These are phyloP conservation scores for Scheffersomyces ergatensis DNA, from an alignment of 805 yeast genomes.

Conservation along the genomic window DNA sequence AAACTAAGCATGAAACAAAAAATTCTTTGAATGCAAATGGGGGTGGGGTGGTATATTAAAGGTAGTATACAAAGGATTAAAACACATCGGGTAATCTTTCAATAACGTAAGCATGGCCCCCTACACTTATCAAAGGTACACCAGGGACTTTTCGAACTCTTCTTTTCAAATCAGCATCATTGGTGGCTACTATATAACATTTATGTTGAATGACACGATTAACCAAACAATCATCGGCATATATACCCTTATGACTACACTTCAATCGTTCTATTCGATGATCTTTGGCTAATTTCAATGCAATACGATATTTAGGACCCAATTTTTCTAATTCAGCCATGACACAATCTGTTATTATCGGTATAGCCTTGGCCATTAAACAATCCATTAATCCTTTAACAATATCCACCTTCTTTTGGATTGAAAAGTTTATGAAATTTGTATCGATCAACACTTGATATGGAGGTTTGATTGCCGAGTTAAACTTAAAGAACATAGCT, in stretches of 20 bases:
- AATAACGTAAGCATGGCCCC: slow-evolving; percentile 85
- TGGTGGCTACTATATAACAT: slow-evolving; percentile 95
- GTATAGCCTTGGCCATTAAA: slow-evolving; percentile 90
- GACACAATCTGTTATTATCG: slow-evolving; percentile 94
- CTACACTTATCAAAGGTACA: slow-evolving; percentile 95
- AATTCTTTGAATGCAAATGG: too few relatives aligned
- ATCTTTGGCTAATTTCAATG: slow-evolving; percentile 87
- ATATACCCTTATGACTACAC: slow-evolving; percentile 92
- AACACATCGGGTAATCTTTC: slow-evolving; percentile 96
- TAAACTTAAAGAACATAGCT: slow-evolving; percentile 91
- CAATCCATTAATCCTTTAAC: slow-evolving; percentile 98
- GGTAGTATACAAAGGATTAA: too few relatives aligned
- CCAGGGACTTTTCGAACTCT: slow-evolving; percentile 96
- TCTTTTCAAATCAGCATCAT: slow-evolving; percentile 94
- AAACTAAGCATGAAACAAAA: too few relatives aligned
- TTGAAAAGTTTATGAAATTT: slow-evolving; percentile 93
- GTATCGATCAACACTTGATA: slow-evolving; percentile 96
- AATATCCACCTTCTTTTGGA: slow-evolving; percentile 91
- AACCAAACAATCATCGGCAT: slow-evolving; percentile 97
- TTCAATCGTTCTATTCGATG: slow-evolving; percentile 85
- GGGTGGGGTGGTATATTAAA: too few relatives aligned
- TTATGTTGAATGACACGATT: slow-evolving; percentile 93
- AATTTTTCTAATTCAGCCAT: slow-evolving; percentile 96
- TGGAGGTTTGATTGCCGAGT: slow-evolving; percentile 95
- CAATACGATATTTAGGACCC: slow-evolving; percentile 93